Base-by-base conservation (phyloP, 2,329 filamentous ascomycete species). In the Scopulariopsis brevicaulis region DNA sequence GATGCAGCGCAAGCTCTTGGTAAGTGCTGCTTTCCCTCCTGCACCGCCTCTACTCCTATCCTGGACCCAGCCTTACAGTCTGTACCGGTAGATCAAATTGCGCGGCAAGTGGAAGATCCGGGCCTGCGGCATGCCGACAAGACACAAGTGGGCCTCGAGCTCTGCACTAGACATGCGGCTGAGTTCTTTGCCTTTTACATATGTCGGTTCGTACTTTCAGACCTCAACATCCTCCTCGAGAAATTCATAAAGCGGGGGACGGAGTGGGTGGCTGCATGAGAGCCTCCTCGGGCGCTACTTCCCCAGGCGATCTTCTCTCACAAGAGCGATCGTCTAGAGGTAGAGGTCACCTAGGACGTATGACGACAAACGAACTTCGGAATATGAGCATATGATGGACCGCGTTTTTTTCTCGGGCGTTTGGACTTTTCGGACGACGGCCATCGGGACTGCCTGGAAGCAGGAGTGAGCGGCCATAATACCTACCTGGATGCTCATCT, bases 121-220 rank as follows among this genome's bases (percentile, higher is more conserved):
- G 93, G 93, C 11, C 81, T 97, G 58, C 89, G 89, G 64, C 90
- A 94, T 71, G 91, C 90, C 20, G 93, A 92, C 64, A 91, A 90
- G 66, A 97, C 94, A 10, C 92, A 96, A 68, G 92, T 99, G 57
- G 94, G 94, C 11, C 82, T 99, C 37, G 94, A 99, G 73, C 81
- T 99, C 48, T 94, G 90, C 69, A 91, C 91, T 40, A 84, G 93
- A 48, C 93, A 96, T 70, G 94, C 93, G 8, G 90, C 93, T 37
- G 94, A 99, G 72, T 99, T 99, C 72, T 99, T 99, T 70, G 92
- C 87, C 18, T 96, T 99, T 71, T 97, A 94, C 70, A 81, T 99
- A 32, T 96, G 93, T 71, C 87, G 94, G 20, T 99, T 99, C 69
- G 91, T 92, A n/a, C 76, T 99, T 60, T 79, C 85, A 4, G 94